Evolutionary conservation across 2,329 filamentous ascomycete species (phyloP).

Genomic region (Penicillium sp.): DNA sequence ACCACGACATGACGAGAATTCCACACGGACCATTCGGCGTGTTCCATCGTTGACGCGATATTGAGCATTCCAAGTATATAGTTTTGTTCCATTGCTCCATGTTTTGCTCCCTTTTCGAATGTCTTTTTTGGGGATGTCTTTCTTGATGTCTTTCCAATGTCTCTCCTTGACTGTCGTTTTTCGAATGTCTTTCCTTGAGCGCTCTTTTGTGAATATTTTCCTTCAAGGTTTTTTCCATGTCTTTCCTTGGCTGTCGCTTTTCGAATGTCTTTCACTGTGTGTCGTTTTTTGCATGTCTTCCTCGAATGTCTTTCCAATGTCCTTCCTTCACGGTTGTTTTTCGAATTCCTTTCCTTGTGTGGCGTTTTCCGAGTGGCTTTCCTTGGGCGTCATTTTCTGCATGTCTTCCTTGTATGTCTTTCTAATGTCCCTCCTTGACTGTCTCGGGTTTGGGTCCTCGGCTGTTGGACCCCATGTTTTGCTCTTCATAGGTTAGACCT

Average conservation of each 20-base stretch:
- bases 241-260: background rate
- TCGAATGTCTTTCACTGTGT: too few relatives aligned
- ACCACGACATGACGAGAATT: constrained; percentile 17
- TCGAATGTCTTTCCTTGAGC: too few relatives aligned
- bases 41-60: constrained; percentile 6
- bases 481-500: background rate
- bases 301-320: too few relatives aligned
- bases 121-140: background rate
- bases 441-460: background rate
- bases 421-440: background rate
- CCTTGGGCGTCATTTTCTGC: background rate
- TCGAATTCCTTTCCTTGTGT: too few relatives aligned
- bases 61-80: background rate
- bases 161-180: background rate
- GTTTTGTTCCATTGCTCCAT: background rate
- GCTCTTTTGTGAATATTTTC: background rate
- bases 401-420: background rate
- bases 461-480: background rate
- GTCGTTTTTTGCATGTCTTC: background rate
- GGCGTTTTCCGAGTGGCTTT: too few relatives aligned
- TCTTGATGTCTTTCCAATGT: too few relatives aligned
- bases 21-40: background rate
- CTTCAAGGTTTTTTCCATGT: too few relatives aligned
- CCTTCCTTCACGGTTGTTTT: background rate
- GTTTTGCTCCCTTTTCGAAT: too few relatives aligned